Base-by-base conservation (phyloP, 352 stramenopile genomes). In the Aphanomyces astaci region DNA sequence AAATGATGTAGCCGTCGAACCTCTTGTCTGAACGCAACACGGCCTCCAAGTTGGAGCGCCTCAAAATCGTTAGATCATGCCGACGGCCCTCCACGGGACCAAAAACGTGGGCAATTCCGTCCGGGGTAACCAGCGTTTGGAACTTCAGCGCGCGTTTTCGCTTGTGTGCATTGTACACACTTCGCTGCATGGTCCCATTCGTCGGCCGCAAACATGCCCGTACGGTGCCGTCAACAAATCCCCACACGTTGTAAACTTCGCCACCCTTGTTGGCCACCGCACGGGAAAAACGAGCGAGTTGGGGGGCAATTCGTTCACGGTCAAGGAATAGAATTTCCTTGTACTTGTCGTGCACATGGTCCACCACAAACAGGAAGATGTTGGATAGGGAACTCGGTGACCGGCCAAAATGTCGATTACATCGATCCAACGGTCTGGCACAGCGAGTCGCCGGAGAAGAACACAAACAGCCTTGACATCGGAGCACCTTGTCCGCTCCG, bases 71-170 rank as follows among this genome's bases (percentile, higher is more conserved):
- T 17, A 64, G 15, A 1, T 64, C 55, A 64, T 64, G 55, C 15
- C 15, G 15, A 56, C 55, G 53, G 1, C 55, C 39, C 30, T 64
- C 55, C n/a, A 64, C 39, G 17, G 55, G 55, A 13, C 55, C 55
- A 64, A 64, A 64, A 15, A 64, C 15, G 54, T 64, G 55, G 25
- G 55, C 31, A 56, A 64, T 56, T 56, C 55, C 55, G 25, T 64
- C 55, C 11, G 55, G 55, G 1, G 55, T 64, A 11, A 45, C 31
- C 17, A 64, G 15, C 1, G 55, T 53, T 54, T 64, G 55, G 30
- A 64, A 64, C 25, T 64, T 64, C 0, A 64, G 15, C 22, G 15
- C 55, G 54, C 54, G 55, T 15, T 54, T n/a, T 54, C 55, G 15
- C 54, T 56, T 64, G 1, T 64, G 39, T 15, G 15, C 55, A 22